Conservation (phyloP, 495 filamentous ascomycete genomes). For the Neurospora terricola region DNA sequence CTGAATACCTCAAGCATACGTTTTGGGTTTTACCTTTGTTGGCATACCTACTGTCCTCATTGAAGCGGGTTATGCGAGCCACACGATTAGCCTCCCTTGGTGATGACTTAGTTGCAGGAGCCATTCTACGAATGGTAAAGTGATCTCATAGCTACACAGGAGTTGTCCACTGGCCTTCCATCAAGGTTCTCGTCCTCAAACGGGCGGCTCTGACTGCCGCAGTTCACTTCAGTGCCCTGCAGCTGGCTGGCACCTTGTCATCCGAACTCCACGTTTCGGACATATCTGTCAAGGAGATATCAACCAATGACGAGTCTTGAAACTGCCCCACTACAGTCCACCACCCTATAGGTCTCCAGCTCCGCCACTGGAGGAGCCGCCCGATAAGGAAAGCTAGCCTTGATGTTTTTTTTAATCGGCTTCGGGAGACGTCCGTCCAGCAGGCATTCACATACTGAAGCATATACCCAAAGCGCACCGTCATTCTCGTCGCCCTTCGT, state of each 20-base stretch:
- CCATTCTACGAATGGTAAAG: background rate
- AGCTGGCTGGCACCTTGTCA: background rate
- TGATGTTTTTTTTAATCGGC: slow-evolving; percentile 7
- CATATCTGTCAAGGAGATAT: background rate
- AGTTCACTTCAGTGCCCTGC: background rate
- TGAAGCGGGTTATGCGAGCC: background rate
- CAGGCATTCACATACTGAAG: background rate
- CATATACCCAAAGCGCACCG: background rate
- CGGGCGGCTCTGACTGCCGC: background rate
- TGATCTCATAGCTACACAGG: background rate
- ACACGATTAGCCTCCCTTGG: background rate
- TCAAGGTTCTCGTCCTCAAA: slow-evolving; percentile 1
- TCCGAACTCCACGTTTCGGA: background rate
- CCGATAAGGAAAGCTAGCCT: background rate
- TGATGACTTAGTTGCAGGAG: background rate
- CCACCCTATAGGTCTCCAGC: background rate
- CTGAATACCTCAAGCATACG: background rate
- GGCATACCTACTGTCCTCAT: background rate
- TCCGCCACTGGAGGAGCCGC: background rate
- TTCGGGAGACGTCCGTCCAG: background rate
- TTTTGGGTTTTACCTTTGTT: background rate
- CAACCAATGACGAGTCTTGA: background rate
- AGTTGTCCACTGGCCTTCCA: background rate
- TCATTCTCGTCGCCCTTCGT: background rate
- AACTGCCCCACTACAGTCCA: background rate